Base-by-base conservation (phyloP, 345 rosid species). In the Rhizophora mangle region DNA sequence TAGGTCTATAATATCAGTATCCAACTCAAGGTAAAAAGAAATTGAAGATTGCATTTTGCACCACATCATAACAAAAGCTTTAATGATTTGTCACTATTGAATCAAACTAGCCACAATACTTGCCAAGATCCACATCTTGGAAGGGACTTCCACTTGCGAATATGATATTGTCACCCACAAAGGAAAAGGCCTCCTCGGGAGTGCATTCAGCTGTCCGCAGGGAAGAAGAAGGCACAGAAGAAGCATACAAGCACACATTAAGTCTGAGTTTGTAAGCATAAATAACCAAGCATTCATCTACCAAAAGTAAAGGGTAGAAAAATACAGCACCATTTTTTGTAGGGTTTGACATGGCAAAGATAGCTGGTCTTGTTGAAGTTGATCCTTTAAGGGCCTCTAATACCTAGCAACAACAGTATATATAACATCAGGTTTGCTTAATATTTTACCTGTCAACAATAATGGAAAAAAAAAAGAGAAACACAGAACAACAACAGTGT, bases 61-160 rank as follows among this genome's bases (percentile, higher is more conserved):
- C n/a, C 29, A 65, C 22, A 0, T 39, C 22, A 66, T 54, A 56
- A 59, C 20, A 39, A 9, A 37, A 31, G 65, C 56, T 22, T 65
- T n/a, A 59, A 22, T 49, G 58, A 37, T 63, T 36, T 68, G 26
- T 26, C 20, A 32, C 58, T 53, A 31, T 39, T 11, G 22, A 37
- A 24, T 19, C 27, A 26, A 27, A 13, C 62, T 27, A 10, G 68
- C 37, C 71, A 61, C 34, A 43, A 60, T 65, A 72, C 88, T 36
- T 86, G 92, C 99, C 99, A 57, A 95, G 83, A 79, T 92, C 90
- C 29, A 95, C 93, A 64, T 95, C 82, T 46, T 84, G 72, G 76
- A 92, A 95, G 64, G 99, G 99, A 78, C 99, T 95, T 81, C 99
- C 97, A 79, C 99, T 92, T 26, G 96, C 97, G 79, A 92, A 95